phyloP scores from a whole-genome alignment of 352 stramenopile species.

The Aphanomyces astaci region DNA sequence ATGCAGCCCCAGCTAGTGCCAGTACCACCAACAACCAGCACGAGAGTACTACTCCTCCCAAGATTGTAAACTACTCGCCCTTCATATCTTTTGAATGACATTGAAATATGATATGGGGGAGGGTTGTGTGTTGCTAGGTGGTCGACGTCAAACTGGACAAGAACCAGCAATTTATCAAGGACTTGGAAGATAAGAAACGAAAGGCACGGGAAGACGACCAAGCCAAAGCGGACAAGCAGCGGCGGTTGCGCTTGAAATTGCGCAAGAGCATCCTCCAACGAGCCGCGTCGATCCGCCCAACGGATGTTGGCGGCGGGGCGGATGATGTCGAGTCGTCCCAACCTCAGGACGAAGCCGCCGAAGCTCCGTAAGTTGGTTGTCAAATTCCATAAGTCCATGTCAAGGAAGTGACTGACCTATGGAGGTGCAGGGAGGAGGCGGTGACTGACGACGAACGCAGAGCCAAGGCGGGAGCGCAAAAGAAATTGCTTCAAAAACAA shows the following conservation, averaged over 20 bases:
- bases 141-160: slow-evolving; percentile 5
- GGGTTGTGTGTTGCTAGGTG: no score
- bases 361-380: no score
- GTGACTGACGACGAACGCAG: slow-evolving; percentile 28
- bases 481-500: slow-evolving; percentile 48
- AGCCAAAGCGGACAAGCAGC: slow-evolving; percentile 38
- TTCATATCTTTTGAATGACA: no score
- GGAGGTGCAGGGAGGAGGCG: slow-evolving; percentile 26
- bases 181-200: slow-evolving; percentile 62
- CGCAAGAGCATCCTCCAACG: slow-evolving; percentile 22
- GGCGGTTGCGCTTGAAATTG: slow-evolving; percentile 54
- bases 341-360: slow-evolving; percentile 17
- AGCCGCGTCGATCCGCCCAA: not conserved
- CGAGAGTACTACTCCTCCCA: not conserved
- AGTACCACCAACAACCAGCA: not conserved
- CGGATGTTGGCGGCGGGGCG: slow-evolving; percentile 15
- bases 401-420: not conserved
- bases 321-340: slow-evolving; percentile 26
- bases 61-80: not conserved
- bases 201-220: slow-evolving; percentile 49
- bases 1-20: not conserved
- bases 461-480: slow-evolving; percentile 20
- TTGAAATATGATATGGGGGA: no score
- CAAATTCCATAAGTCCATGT: no score
- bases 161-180: slow-evolving; percentile 43